Base-by-base conservation (phyloP, 2,329 filamentous ascomycete species). In the Hypoxylon sp. region DNA sequence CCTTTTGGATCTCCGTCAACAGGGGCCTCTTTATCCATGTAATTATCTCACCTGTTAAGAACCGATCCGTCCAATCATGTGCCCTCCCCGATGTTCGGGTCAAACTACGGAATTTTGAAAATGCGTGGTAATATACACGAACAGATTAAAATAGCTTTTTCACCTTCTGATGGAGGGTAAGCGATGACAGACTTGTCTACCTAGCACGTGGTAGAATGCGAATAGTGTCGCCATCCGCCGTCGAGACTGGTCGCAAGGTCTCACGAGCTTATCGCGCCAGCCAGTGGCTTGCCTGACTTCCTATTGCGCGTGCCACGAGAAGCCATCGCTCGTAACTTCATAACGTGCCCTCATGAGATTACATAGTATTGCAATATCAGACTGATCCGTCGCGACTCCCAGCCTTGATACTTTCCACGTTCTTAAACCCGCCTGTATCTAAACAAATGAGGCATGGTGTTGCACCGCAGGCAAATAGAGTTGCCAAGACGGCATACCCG, bases 401-500 rank as follows among this genome's bases (percentile, higher is more conserved):
- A 48, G 21, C 32, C 31, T 54, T 55, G 1, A 44, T 6, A 21
- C 8, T 31, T 17, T 32, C 5, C 8, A 17, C 15, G 2, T 32
- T 24, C 39, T 42, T 11, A 47, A 6, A 53, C 2, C 11, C 52
- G 24, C 37, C 6, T 54, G 21, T 32, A 42, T 17, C 32, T 32
- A 52, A 60, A 53, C 50, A 6, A 60, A 32, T 46, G 11, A 27
- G 21, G 39, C 37, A 44, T 61, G 29, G 60, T 39, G 27, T 35
- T 51, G 35, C 58, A 55, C 58, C 27, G 37, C 42, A 31, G 37
- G 53, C 55, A 61, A 66, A 70, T 73, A 70, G 61, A 54, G 67
- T 69, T 72, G 71, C 72, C 69, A 72, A 74, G 72, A 54, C 72
- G 72, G 71, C 44, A 51, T 64, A 65, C 24, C 72, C 72, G 72